These are phyloP conservation scores for Diutina mesorugosa DNA, from an alignment of 1,139 yeast genomes.

Conservation along the genomic window DNA sequence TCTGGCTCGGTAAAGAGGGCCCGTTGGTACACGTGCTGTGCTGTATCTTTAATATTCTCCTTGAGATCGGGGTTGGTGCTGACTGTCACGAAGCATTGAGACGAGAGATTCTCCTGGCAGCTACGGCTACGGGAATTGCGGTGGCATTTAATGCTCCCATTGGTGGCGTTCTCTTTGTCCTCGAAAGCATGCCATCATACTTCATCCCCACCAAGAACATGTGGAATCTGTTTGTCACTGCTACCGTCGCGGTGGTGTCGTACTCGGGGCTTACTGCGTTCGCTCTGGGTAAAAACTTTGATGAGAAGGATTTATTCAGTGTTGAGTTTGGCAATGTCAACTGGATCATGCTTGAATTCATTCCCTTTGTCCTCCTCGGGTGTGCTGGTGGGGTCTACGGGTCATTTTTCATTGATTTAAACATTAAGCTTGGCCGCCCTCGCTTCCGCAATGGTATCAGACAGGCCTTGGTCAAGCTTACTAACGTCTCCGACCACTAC, in stretches of 20 bases:
- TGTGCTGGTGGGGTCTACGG: conserved; percentile 61
- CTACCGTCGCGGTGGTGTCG: conserved; percentile 60
- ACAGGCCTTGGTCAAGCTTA: not conserved
- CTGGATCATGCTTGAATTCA: conserved; percentile 59
- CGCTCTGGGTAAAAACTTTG: conserved; percentile 26
- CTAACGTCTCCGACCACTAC: not conserved
- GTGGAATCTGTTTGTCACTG: conserved; percentile 77
- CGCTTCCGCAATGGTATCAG: conserved; percentile 1
- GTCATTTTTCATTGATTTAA: conserved; percentile 34
- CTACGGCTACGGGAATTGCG: conserved; percentile 87
- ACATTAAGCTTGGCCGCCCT: conserved; percentile 18
- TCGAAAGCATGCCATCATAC: conserved; percentile 60
- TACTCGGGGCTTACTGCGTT: conserved; percentile 46
- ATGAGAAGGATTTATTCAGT: conserved; percentile 45
- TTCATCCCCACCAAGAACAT: conserved; percentile 47
- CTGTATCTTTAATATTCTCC: conserved; percentile 31
- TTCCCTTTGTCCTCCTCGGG: conserved; percentile 61
- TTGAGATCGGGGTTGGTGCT: conserved; percentile 25
- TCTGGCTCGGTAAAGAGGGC: conserved; percentile 90
- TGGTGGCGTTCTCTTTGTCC: conserved; percentile 82
- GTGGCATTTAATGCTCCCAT: conserved; percentile 92
- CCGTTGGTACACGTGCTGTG: conserved; percentile 73
- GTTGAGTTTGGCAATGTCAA: conserved; percentile 50
- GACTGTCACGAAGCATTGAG: conserved; percentile 37
- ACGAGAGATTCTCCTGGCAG: conserved; percentile 65